These are phyloP conservation scores for Aspergillus intermedius DNA, from an alignment of 2,329 filamentous ascomycete species.

Conservation along the genomic window DNA sequence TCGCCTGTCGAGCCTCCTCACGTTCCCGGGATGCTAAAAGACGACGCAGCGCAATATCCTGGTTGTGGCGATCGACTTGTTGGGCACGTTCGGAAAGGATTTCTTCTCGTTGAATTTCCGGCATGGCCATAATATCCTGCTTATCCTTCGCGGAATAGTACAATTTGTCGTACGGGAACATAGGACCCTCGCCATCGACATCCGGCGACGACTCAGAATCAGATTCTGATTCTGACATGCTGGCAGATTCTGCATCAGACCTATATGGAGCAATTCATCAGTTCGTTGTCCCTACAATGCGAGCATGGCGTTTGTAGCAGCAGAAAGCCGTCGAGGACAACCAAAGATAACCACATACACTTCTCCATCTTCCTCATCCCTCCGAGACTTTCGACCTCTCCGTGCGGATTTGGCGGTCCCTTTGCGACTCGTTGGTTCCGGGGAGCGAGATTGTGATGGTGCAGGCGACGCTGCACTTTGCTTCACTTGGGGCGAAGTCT, in stretches of 20 bases:
- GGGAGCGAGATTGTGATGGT: slow-evolving; percentile 44
- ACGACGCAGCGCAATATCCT: slow-evolving; percentile 74
- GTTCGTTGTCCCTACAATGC: slow-evolving; percentile 1
- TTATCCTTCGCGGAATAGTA: slow-evolving; percentile 70
- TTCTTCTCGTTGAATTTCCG: slow-evolving; percentile 85
- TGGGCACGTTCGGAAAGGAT: slow-evolving; percentile 81
- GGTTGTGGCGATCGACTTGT: slow-evolving; percentile 72
- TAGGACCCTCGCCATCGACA: slow-evolving; percentile 46
- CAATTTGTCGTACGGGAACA: slow-evolving; percentile 79
- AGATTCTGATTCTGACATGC: slow-evolving; percentile 84
- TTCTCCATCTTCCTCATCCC: slow-evolving; percentile 73
- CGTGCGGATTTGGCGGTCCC: slow-evolving; percentile 34
- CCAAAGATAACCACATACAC: slow-evolving; percentile 55
- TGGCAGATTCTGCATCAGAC: slow-evolving; percentile 68
- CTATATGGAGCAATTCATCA: slow-evolving; percentile 37
- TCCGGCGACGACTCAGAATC: slow-evolving; percentile 56
- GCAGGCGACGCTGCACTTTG: slow-evolving; percentile 50
- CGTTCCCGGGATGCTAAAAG: slow-evolving; percentile 64
- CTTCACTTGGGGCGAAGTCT: slow-evolving; percentile 50
- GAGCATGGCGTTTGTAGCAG: neutral
- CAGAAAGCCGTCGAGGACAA: slow-evolving; percentile 8
- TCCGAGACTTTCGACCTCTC: slow-evolving; percentile 43
- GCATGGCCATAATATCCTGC: slow-evolving; percentile 71
- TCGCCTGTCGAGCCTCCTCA: slow-evolving; percentile 48
- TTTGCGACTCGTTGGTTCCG: slow-evolving; percentile 44